phyloP scores from a whole-genome alignment of 1,139 yeast species.

The Diutina ranongensis region DNA sequence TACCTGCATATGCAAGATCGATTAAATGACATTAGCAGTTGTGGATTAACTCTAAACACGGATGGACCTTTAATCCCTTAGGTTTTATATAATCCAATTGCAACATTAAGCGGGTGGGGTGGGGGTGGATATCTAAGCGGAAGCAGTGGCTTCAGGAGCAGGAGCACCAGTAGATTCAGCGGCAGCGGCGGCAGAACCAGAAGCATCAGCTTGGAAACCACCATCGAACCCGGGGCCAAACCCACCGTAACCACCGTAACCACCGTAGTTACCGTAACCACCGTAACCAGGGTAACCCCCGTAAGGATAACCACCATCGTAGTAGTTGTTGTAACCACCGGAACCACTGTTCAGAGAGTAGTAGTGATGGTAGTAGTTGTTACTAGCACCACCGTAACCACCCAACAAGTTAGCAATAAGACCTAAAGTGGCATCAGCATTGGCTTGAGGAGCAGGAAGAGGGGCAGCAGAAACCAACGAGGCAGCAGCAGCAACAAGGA shows the following conservation, averaged over 20 bases:
- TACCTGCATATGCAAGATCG: neutral
- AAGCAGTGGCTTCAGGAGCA: neutral
- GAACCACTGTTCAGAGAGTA: neutral
- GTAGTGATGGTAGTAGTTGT: neutral
- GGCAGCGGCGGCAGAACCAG: neutral
- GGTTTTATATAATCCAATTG: neutral
- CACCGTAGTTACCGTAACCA: neutral
- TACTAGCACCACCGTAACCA: neutral
- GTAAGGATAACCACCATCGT: neutral
- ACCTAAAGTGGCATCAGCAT: neutral
- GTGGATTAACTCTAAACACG: neutral
- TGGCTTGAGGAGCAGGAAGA: neutral
- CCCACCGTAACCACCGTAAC: neutral
- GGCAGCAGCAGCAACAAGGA: neutral
- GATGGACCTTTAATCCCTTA: neutral
- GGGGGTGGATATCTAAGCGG: neutral
- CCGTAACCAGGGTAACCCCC: neutral
- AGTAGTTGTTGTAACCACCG: constrained; percentile 1
- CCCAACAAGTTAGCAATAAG: neutral
- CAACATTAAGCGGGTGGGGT: neutral
- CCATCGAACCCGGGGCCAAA: neutral
- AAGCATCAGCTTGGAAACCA: neutral
- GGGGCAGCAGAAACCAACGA: neutral
- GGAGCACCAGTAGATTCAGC: neutral
- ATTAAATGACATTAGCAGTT: neutral